Percentiles rank a stretch among this genome's conserved stretches.
These are phyloP conservation scores for Penicillium roqueforti DNA, from an alignment of 495 filamentous ascomycete species.

Conservation along the genomic window DNA sequence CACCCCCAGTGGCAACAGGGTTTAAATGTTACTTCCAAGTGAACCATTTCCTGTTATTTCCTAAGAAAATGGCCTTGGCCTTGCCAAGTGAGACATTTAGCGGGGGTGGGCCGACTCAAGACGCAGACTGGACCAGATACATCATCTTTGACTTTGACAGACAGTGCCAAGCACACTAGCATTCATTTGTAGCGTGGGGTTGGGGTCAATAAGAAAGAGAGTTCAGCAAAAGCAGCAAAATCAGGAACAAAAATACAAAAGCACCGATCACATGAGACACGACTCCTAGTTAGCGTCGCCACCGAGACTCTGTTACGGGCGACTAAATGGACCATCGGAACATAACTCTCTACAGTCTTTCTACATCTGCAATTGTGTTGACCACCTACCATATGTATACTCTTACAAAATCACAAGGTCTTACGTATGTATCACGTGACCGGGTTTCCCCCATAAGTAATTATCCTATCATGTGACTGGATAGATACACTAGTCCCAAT, in stretches of 20 bases:
- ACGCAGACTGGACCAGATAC: not conserved
- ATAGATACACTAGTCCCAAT: too few species aligned
- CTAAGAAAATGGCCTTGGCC: not conserved
- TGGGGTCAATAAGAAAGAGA: not conserved
- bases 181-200: not conserved
- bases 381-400: too few species aligned
- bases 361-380: too few species aligned
- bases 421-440: too few species aligned
- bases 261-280: slow-evolving; percentile 13
- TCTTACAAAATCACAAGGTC: too few species aligned
- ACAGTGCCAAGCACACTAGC: not conserved
- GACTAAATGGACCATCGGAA: too few species aligned
- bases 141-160: not conserved
- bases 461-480: too few species aligned
- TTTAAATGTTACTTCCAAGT: not conserved
- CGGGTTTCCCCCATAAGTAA: too few species aligned
- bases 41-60: not conserved
- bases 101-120: not conserved
- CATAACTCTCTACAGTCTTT: too few species aligned
- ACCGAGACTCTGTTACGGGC: too few species aligned
- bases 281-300: not conserved
- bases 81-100: slow-evolving; percentile 19
- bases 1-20: not conserved
- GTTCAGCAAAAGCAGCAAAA: not conserved
- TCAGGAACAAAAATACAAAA: slow-evolving; percentile 10